Evolutionary conservation across 2,329 filamentous ascomycete genomes (phyloP).

Genomic region (Aschersonia sp.): DNA sequence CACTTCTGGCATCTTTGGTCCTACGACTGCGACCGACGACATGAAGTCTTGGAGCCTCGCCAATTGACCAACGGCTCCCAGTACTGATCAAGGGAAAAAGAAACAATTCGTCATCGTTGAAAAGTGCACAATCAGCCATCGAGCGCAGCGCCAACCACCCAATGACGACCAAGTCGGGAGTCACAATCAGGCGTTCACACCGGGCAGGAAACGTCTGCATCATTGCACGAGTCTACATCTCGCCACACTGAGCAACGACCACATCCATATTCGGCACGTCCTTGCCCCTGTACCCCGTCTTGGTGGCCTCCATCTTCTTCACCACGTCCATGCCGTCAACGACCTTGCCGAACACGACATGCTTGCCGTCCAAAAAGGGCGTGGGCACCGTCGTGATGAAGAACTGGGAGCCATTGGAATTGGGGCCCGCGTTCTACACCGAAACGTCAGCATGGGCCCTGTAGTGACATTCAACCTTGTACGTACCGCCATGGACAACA

Average conservation of each 20-base stretch:
- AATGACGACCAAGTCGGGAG: neutral
- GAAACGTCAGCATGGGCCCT: neutral
- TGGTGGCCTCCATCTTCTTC: slow-evolving; percentile 80
- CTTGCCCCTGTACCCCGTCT: slow-evolving; percentile 57
- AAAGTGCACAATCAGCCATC: too few species aligned
- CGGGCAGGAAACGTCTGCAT: neutral
- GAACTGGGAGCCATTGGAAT: slow-evolving; percentile 93
- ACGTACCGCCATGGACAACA: slow-evolving; percentile 87
- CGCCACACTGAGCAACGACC: slow-evolving; percentile 72
- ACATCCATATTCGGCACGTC: slow-evolving; percentile 81
- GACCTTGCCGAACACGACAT: slow-evolving; percentile 90
- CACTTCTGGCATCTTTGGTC: too few species aligned
- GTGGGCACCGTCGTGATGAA: slow-evolving; percentile 89
- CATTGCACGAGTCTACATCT: slow-evolving; percentile 51
- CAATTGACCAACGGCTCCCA: too few species aligned
- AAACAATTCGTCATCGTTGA: too few species aligned
- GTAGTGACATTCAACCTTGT: neutral
- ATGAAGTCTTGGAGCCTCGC: too few species aligned
- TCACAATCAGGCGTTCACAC: neutral
- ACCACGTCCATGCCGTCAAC: slow-evolving; percentile 84
- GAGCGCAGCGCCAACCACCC: too few species aligned
- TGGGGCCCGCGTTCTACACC: slow-evolving; percentile 67
- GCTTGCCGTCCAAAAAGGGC: slow-evolving; percentile 80
- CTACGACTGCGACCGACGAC: too few species aligned
- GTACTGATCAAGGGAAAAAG: too few species aligned